These are phyloP conservation scores for Pontederia crassipes DNA, from an alignment of 176 grass and related monocot species.

Conservation along the genomic window DNA sequence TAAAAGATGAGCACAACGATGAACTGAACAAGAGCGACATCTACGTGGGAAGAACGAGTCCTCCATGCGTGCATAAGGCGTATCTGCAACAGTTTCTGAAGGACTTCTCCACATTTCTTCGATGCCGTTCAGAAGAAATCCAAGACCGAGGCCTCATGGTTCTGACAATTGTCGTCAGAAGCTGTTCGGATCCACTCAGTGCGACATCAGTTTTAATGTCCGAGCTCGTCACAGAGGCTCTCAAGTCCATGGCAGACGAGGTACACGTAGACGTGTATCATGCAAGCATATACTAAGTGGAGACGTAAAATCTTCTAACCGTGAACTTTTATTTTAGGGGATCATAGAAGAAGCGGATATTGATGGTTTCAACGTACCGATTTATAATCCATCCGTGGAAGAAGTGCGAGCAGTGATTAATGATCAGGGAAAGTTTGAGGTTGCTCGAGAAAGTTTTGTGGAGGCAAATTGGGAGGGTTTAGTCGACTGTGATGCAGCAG, in stretches of 20 bases:
- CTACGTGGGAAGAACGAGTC: constrained; percentile 20
- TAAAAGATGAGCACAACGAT: not conserved
- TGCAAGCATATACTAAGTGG: no score
- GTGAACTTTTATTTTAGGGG: constrained; percentile 2
- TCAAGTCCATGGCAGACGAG: constrained; percentile 17
- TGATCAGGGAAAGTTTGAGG: constrained; percentile 1
- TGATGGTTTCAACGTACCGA: constrained; percentile 17
- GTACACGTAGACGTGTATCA: not conserved
- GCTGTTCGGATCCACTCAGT: not conserved
- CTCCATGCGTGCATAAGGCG: constrained; percentile 2
- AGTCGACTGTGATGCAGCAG: no score
- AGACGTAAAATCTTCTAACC: no score
- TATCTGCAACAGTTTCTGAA: constrained; percentile 28
- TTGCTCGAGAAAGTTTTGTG: no score
- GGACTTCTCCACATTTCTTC: constrained; percentile 36
- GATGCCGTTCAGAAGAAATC: constrained; percentile 27
- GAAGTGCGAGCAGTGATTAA: constrained; percentile 20
- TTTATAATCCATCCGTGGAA: constrained; percentile 13
- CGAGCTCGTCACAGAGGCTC: constrained; percentile 6
- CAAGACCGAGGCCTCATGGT: constrained; percentile 22
- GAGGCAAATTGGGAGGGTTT: no score
- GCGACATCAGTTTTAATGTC: not conserved
- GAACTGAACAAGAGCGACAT: constrained; percentile 30
- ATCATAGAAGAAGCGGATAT: constrained; percentile 15
- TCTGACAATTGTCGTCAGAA: constrained; percentile 29